Evolutionary conservation across 2,329 filamentous ascomycete genomes (phyloP).

Genomic region (Myrmaecium sp.): DNA sequence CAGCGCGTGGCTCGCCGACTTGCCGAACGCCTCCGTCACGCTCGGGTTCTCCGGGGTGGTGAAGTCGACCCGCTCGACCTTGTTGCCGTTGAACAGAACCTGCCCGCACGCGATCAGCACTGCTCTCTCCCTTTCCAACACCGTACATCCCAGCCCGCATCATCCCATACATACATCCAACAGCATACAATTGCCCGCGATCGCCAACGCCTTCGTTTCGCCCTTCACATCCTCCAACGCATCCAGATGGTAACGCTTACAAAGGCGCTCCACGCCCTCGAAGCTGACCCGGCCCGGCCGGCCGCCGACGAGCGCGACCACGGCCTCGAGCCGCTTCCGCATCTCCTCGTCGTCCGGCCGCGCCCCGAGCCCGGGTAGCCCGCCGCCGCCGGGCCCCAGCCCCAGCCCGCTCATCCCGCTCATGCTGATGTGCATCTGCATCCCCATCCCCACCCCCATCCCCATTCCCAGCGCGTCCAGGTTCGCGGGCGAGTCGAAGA

Average conservation of each 20-base stretch:
- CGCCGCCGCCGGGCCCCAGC: conserved; percentile 13
- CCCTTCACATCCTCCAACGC: conserved; percentile 14
- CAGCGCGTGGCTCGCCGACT: too few species aligned
- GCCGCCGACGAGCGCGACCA: conserved; percentile 48
- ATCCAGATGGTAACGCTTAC: conserved; percentile 46
- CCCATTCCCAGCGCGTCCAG: too few species aligned
- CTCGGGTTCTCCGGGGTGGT: too few species aligned
- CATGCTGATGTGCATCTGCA: conserved; percentile 25
- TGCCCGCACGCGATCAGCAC: neutral
- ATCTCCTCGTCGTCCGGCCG: conserved; percentile 36
- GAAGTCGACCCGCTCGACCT: conserved; percentile 50
- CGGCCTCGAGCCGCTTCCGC: conserved; percentile 37
- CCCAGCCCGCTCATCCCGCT: conserved; percentile 24
- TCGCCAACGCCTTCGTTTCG: conserved; percentile 15
- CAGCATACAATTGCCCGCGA: conserved; percentile 19
- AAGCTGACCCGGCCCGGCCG: conserved; percentile 57
- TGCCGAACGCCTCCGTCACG: too few species aligned
- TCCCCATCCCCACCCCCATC: conserved; percentile 23
- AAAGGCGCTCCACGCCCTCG: conserved; percentile 56
- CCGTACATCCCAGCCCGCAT: neutral
- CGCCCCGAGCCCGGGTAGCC: too few species aligned
- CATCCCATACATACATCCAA: conserved; percentile 10
- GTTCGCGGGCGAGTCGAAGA: too few species aligned
- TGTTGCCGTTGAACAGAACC: conserved; percentile 7
- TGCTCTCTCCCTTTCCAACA: neutral